phyloP scores from a whole-genome alignment of 768 basidiomycete species.

The Chlorophyllum brunneum region DNA sequence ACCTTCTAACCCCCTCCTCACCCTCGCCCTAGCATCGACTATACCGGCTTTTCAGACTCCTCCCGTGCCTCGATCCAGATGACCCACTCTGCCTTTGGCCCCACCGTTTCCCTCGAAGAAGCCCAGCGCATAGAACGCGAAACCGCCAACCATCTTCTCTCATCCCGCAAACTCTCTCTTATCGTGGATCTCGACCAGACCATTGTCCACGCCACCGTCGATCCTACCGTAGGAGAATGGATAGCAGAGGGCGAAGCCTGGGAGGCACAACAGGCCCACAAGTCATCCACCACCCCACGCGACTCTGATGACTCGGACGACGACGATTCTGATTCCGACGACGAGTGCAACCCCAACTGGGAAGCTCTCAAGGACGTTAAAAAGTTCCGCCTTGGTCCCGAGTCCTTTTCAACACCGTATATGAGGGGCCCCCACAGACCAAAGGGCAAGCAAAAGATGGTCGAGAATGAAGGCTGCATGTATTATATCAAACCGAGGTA shows the following conservation, averaged over 20 bases:
- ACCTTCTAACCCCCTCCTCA: slow-evolving; percentile 14
- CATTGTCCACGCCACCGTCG: slow-evolving; percentile 97
- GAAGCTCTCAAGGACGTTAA: slow-evolving; percentile 87
- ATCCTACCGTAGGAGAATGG: slow-evolving; percentile 99
- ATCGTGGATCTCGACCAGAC: slow-evolving; percentile 99
- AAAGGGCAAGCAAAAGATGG: slow-evolving; percentile 59
- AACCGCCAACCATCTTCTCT: slow-evolving; percentile 74
- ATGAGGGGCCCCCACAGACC: slow-evolving; percentile 32
- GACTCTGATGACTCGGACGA: slow-evolving; percentile 37
- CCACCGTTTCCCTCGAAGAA: slow-evolving; percentile 89
- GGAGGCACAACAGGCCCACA: slow-evolving; percentile 57
- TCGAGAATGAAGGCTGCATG: slow-evolving; percentile 82
- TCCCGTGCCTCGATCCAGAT: slow-evolving; percentile 88
- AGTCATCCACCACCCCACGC: slow-evolving; percentile 27
- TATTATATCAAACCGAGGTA: slow-evolving; percentile 98
- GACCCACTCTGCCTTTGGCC: slow-evolving; percentile 89
- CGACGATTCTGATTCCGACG: slow-evolving; percentile 39
- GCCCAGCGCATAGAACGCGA: slow-evolving; percentile 86
- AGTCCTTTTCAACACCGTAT: slow-evolving; percentile 50
- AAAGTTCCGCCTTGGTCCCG: slow-evolving; percentile 84
- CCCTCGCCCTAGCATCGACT: slow-evolving; percentile 54
- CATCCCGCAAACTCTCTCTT: slow-evolving; percentile 77
- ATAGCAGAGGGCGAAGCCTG: slow-evolving; percentile 80
- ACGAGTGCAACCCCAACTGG: slow-evolving; percentile 89
- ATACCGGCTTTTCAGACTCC: slow-evolving; percentile 84